Percentiles rank a stretch among this genome's conserved stretches.
These are phyloP conservation scores for Bolboschoenus planiculmis DNA, from an alignment of 176 grass and related monocot genomes.

Conservation along the genomic window DNA sequence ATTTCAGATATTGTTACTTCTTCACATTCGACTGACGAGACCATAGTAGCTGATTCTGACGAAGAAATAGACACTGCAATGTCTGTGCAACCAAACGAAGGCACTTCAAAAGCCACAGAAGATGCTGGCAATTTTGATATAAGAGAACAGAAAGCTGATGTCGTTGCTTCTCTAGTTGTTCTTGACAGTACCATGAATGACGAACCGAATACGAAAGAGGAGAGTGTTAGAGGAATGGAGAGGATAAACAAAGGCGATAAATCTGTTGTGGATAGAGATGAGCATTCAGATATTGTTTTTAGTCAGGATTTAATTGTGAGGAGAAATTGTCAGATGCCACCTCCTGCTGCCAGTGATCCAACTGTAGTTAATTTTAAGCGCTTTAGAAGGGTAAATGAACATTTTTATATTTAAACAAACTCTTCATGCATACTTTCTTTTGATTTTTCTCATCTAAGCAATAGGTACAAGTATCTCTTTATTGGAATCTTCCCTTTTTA, in stretches of 20 bases:
- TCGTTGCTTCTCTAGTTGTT: constrained; percentile 5
- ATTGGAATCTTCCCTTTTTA: constrained; percentile 13
- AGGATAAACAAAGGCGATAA: constrained; percentile 40
- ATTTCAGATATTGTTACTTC: constrained; percentile 66
- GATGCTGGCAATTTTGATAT: constrained; percentile 24
- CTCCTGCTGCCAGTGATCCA: constrained; percentile 23
- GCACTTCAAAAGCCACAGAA: constrained; percentile 8
- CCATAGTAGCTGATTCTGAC: constrained; percentile 80
- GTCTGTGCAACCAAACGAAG: constrained; percentile 37
- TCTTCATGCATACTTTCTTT: neutral
- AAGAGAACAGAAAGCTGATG: constrained; percentile 23
- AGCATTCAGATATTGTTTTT: constrained; percentile 70
- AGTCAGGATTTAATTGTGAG: constrained; percentile 60
- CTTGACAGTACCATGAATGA: constrained; percentile 18
- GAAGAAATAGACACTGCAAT: constrained; percentile 76
- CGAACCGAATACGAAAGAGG: constrained; percentile 23
- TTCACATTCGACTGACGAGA: constrained; percentile 80
- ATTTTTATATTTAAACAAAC: neutral
- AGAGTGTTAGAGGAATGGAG: constrained; percentile 39
- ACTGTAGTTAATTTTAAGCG: constrained; percentile 72
- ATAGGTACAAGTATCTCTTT: neutral
- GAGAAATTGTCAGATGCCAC: constrained; percentile 19
- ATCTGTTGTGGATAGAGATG: constrained; percentile 44
- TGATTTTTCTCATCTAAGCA: constrained; percentile 5
- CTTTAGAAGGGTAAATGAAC: constrained; percentile 61